A percentile compares a stretch with the other conserved stretches of the same genome.
Conservation (phyloP, 495 filamentous ascomycete species). For the Staphylotrichum tortipilum region DNA sequence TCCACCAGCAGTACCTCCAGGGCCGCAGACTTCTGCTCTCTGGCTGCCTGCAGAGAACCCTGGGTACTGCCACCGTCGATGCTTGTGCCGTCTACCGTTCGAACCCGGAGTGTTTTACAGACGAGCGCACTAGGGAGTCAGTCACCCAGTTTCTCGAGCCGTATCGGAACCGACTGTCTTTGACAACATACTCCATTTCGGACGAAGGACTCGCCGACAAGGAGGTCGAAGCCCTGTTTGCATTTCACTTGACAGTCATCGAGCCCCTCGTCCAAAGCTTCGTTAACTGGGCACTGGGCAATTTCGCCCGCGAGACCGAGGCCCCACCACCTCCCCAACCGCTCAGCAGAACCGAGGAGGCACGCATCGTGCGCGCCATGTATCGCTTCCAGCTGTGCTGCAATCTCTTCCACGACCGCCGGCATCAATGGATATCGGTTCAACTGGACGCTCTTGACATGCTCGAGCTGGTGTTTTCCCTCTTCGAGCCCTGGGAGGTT, state of each 20-base stretch:
- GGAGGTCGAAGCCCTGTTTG: neutral
- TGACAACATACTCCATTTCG: neutral
- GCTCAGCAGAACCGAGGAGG: neutral
- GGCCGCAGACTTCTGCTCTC: neutral
- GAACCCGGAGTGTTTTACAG: neutral
- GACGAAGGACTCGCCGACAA: neutral
- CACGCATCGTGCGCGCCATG: neutral
- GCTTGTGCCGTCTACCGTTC: neutral
- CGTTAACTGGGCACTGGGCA: neutral
- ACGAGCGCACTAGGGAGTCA: neutral
- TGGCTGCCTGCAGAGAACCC: neutral
- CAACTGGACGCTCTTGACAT: neutral
- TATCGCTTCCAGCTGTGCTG: conserved; percentile 5
- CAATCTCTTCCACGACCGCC: neutral
- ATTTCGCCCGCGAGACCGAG: neutral
- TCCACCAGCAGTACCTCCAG: neutral
- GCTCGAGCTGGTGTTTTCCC: neutral
- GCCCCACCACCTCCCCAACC: neutral
- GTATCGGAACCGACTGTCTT: neutral
- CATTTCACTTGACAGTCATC: neutral
- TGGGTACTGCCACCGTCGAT: neutral
- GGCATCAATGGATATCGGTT: neutral
- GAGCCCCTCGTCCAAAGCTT: neutral
- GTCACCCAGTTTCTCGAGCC: neutral
- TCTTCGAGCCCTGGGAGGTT: neutral